Evolutionary conservation across 768 basidiomycete species (phyloP), one percentile per base, ranked within the genome.

Genomic region (Mrakia gelida): DNA sequence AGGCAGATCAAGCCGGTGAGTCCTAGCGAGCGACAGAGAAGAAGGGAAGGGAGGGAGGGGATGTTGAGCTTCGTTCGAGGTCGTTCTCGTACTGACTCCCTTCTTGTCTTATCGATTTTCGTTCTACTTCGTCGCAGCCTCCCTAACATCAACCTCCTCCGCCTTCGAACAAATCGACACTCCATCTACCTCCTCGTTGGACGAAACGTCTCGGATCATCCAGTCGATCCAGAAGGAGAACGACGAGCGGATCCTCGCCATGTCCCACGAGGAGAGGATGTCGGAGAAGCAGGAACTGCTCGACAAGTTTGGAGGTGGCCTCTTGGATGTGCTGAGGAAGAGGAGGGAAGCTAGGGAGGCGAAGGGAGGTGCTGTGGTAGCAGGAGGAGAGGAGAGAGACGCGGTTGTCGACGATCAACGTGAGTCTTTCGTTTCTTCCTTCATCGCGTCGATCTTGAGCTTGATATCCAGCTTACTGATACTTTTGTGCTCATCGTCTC

Each of bases 191-290:
- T 43, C 32, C n/a, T 15, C 34, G 21, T 62, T 72, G 73, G 61
- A 76, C 86, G 70, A 90, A 91, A 88, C 86, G 88, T 75, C 84
- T 84, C 15, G 89, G 89, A 74, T 81, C 28, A 76, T 79, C 62
- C 23, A 34, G 26, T 81, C 88, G 90, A 74, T 89, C 88, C 79
- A 80, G 80, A 86, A 86, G 75, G 91, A 93, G 81, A 95, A 95
- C 80, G 86, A 88, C 77, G 83, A 85, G 16, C 84, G 85, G 41
- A 88, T 95, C 2, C 88, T 88, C 26, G 83, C 81, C 1, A 95
- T 95, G 94, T 87, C 88, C 3, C 88, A 88, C 16, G 89, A 89
- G 23, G 91, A 95, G 82, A 86, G 90, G 15, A 89, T 90, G 79
- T 83, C 88, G 73, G 93, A 92, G 83, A 86, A 86, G 63, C 84